These are phyloP conservation scores for Trypanosoma scelopori DNA, from an alignment of 208 protist species.

Conservation along the genomic window DNA sequence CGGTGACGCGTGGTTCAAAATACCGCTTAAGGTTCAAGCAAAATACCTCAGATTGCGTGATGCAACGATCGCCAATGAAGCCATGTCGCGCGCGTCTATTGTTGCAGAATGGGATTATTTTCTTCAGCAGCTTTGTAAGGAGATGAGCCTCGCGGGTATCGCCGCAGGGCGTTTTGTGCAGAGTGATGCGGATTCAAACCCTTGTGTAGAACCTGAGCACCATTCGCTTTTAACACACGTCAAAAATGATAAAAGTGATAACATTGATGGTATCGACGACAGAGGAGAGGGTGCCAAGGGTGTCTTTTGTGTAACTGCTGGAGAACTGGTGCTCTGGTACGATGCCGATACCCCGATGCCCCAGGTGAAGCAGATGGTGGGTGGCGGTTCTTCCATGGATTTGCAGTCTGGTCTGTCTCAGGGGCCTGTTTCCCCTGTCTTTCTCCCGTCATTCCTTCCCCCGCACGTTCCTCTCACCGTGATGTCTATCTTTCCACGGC, in stretches of 20 bases:
- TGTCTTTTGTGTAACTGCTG: slow-evolving; percentile 5
- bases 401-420: not conserved
- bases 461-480: slow-evolving; percentile 33
- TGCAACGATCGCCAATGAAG: not conserved
- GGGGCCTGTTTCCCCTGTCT: not conserved
- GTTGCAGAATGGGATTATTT: not conserved
- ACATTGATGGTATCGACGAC: slow-evolving; percentile 7
- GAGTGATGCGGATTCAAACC: not conserved
- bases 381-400: not conserved
- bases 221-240: not conserved
- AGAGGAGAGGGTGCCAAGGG: too few species aligned
- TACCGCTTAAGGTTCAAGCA: not conserved
- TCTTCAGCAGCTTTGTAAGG: not conserved
- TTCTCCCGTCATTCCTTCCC: slow-evolving; percentile 31
- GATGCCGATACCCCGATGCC: not conserved
- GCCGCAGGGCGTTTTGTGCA: not conserved
- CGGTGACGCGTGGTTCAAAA: not conserved
- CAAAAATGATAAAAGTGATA: slow-evolving; percentile 4
- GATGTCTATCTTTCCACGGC: slow-evolving; percentile 44
- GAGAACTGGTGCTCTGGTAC: slow-evolving; percentile 13
- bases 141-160: not conserved
- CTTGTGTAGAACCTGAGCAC: not conserved
- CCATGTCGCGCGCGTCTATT: not conserved
- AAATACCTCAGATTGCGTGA: not conserved
- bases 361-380: not conserved